These are phyloP conservation scores for Gloeopeniophorella convolvens DNA, from an alignment of 768 basidiomycete genomes.

Conservation along the genomic window DNA sequence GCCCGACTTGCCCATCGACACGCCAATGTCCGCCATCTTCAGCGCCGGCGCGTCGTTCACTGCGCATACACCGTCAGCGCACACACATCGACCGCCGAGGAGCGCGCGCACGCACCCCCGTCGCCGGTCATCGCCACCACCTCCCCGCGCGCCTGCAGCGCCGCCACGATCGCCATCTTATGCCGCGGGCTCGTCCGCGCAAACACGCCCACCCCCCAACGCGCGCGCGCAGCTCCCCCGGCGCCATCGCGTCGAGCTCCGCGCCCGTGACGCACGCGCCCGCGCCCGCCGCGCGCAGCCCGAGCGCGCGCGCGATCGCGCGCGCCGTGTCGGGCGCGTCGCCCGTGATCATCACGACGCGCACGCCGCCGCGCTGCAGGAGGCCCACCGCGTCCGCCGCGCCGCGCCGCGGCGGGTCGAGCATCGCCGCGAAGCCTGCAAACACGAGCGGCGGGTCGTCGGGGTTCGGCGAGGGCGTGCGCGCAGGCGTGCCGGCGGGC, in stretches of 20 bases:
- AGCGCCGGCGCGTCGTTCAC: conserved; percentile 97
- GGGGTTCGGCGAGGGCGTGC: conserved; percentile 22
- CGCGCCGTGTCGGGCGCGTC: conserved; percentile 89
- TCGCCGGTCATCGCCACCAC: conserved; percentile 98
- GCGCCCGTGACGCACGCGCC: conserved; percentile 39
- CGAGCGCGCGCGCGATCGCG: conserved; percentile 81
- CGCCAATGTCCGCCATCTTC: conserved; percentile 97
- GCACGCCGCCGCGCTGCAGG: conserved; percentile 80
- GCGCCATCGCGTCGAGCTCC: conserved; percentile 75
- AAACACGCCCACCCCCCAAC: conserved; percentile 83
- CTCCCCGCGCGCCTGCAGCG: conserved; percentile 82
- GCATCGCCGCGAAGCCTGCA: conserved; percentile 91
- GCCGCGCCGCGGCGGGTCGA: conserved; percentile 89
- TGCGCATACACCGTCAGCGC: conserved; percentile 20
- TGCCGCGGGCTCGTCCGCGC: conserved; percentile 94
- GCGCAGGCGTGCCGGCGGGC: conserved; percentile 17
- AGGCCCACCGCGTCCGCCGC: conserved; percentile 85
- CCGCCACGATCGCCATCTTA: conserved; percentile 96
- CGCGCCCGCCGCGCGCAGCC: conserved; percentile 48
- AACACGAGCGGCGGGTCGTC: conserved; percentile 62
- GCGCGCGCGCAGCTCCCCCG: conserved; percentile 72
- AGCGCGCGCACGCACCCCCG: conserved; percentile 54
- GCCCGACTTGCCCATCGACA: conserved; percentile 98
- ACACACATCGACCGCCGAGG: conserved; percentile 3
- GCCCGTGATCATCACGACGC: conserved; percentile 98